Conservation (phyloP, 2,329 filamentous ascomycete species). For the Coleophoma cylindrospora region DNA sequence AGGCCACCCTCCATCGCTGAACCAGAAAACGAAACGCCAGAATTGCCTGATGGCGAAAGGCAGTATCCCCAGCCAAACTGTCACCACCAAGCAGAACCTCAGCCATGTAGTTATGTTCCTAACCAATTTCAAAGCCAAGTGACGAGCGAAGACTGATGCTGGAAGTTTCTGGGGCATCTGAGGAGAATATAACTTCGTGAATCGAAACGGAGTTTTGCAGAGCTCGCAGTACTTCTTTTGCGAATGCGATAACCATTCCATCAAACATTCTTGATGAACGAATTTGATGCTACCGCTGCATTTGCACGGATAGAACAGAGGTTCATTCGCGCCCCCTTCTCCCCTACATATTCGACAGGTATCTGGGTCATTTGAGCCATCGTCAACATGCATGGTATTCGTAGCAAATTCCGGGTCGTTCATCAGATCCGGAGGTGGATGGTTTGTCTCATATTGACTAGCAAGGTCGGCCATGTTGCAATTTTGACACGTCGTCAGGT, state of each 20-base stretch:
- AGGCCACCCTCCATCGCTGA: constrained; percentile 28
- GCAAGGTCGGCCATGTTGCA: constrained; percentile 13
- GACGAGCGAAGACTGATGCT: constrained; percentile 71
- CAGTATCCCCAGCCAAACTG: constrained; percentile 84
- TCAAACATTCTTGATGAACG: constrained; percentile 95
- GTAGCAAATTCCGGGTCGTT: constrained; percentile 47
- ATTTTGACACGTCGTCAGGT: neutral
- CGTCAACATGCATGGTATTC: constrained; percentile 25
- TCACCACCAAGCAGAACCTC: constrained; percentile 70
- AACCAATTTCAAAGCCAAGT: constrained; percentile 68
- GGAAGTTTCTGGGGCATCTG: constrained; percentile 88
- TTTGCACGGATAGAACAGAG: constrained; percentile 96
- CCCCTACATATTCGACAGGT: constrained; percentile 97
- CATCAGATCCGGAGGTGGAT: constrained; percentile 44
- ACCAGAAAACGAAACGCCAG: constrained; percentile 93
- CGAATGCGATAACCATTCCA: constrained; percentile 98
- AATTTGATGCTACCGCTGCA: constrained; percentile 98
- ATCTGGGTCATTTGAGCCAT: constrained; percentile 42
- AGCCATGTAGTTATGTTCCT: constrained; percentile 73
- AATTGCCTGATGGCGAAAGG: constrained; percentile 88
- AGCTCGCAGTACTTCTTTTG: constrained; percentile 99
- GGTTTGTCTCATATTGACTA: constrained; percentile 1
- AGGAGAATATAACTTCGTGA: constrained; percentile 94
- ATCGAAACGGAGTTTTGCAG: constrained; percentile 96
- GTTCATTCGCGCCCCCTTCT: constrained; percentile 76